These are phyloP conservation scores for Pestalotiopsis sp. DNA, from an alignment of 2,329 filamentous ascomycete genomes.

Conservation along the genomic window DNA sequence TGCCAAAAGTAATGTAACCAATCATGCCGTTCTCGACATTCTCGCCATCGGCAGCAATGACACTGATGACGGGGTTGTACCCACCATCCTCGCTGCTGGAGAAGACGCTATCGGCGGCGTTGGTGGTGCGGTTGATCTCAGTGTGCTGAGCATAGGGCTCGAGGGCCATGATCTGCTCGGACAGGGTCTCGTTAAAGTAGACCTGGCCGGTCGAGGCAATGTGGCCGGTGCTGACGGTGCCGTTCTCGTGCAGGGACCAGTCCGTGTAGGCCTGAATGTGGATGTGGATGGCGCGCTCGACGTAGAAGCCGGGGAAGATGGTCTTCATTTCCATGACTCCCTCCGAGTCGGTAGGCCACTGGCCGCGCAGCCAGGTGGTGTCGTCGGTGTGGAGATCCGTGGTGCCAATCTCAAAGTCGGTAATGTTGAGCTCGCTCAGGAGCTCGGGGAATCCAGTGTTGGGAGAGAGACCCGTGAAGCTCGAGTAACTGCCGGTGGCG, in stretches of 20 bases:
- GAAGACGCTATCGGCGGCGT: slow-evolving; percentile 26
- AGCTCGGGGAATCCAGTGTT: slow-evolving; percentile 31
- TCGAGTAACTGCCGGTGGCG: slow-evolving; percentile 45
- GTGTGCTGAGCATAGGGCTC: slow-evolving; percentile 36
- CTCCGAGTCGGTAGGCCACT: slow-evolving; percentile 29
- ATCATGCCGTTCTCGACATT: slow-evolving; percentile 37
- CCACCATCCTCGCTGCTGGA: slow-evolving; percentile 20
- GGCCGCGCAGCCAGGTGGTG: slow-evolving; percentile 30
- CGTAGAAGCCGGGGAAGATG: slow-evolving; percentile 24
- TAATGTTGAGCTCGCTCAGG: slow-evolving; percentile 30
- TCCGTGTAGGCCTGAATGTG: slow-evolving; percentile 17
- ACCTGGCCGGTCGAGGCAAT: slow-evolving; percentile 19
- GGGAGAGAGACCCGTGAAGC: slow-evolving; percentile 30
- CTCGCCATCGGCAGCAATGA: slow-evolving; percentile 34
- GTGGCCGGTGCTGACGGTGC: slow-evolving; percentile 18
- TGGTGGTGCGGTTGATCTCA: slow-evolving; percentile 36
- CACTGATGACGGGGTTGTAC: slow-evolving; percentile 31
- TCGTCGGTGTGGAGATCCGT: slow-evolving; percentile 28
- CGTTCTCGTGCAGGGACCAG: slow-evolving; percentile 19
- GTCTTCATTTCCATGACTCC: slow-evolving; percentile 30
- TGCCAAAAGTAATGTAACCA: slow-evolving; percentile 38
- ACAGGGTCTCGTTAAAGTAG: slow-evolving; percentile 18
- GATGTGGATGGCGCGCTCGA: slow-evolving; percentile 25
- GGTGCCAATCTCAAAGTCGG: slow-evolving; percentile 16
- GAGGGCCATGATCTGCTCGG: slow-evolving; percentile 32